phyloP scores from a whole-genome alignment of 148 eudicot genomes.

The Silene conica region DNA sequence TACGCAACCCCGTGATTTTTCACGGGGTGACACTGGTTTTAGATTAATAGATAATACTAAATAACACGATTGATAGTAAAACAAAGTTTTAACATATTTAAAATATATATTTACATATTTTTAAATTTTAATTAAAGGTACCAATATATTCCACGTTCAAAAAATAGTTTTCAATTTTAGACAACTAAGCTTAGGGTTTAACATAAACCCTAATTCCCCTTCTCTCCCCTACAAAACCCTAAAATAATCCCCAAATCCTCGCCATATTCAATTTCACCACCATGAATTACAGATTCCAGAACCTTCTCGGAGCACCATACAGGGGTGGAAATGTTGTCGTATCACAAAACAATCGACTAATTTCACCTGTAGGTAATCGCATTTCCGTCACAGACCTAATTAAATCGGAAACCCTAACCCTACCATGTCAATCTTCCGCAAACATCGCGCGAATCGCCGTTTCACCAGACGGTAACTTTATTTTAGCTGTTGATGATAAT shows the following conservation, averaged over 20 bases:
- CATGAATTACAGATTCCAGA: slow-evolving; percentile 92
- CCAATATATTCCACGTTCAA: too few relatives aligned
- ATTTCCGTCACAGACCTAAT: slow-evolving; percentile 76
- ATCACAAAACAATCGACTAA: slow-evolving; percentile 48
- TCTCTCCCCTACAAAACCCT: slow-evolving; percentile 3
- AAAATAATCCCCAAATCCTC: slow-evolving; percentile 1
- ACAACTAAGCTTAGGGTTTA: slow-evolving; percentile 25
- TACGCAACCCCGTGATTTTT: too few relatives aligned
- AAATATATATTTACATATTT: too few relatives aligned
- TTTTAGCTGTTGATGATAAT: slow-evolving; percentile 76
- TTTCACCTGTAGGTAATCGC: slow-evolving; percentile 82
- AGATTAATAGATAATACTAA: too few relatives aligned
- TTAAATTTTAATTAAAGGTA: too few relatives aligned
- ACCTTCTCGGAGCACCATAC: slow-evolving; percentile 90
- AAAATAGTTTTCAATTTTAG: too few relatives aligned
- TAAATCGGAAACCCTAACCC: slow-evolving; percentile 67
- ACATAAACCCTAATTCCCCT: slow-evolving; percentile 11
- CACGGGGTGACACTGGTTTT: too few relatives aligned
- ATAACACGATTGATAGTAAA: too few relatives aligned
- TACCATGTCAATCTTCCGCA: slow-evolving; percentile 72
- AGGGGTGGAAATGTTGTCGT: slow-evolving; percentile 80
- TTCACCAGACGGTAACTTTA: slow-evolving; percentile 71
- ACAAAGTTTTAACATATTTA: too few relatives aligned
- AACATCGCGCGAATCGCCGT: slow-evolving; percentile 68
- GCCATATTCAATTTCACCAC: neutral